Evolutionary conservation across 257 asterid genomes (phyloP), one percentile per base, ranked within the genome.

Genomic region (Petrea volubilis): DNA sequence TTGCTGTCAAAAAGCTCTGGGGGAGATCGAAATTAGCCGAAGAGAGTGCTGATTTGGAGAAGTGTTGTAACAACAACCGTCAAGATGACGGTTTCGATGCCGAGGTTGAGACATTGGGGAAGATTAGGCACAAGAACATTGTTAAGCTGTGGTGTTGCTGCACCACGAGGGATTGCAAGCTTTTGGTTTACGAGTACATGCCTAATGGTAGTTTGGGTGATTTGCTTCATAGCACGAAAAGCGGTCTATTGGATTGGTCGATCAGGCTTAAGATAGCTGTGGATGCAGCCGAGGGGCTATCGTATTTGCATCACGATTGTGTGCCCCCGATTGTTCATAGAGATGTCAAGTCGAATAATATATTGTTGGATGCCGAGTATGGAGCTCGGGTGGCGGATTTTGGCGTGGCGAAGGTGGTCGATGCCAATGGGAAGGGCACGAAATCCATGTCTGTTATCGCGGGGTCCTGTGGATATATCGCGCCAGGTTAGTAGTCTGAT

Each of bases 321-420:
- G 89, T 71, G 6, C 99, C 98, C 44, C 87, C 99, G 0, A 91
- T 94, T 6, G 95, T 91, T 55, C 99, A 94, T 36, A 78, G 99
- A 44, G 99, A 94, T 24, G 87, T 94, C 17, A 94, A 94, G 87
- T 88, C 99, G 67, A 91, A 88, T 50, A 94, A 94, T 64, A 94
- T 94, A 68, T 70, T 94, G 72, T 78, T 94, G 73, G 98, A 91
- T 51, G 90, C 88, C 0, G 92, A 90, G 21, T 89, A 81, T 23
- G 97, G 97, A 3, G 99, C 99, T 43, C 84, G 97, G 11, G 89
- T 94, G 17, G 96, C 99, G 0, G 99, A 91, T 84, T 94, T 94
- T 28, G 99, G 99, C 5, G 78, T 94, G 2, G 99, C 99, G 11
- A 94, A 91, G 86, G 93, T 62, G 52, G 93, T 91, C 2, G 98